phyloP scores from a whole-genome alignment of 768 basidiomycete species.

The Tylopilus balloui region DNA sequence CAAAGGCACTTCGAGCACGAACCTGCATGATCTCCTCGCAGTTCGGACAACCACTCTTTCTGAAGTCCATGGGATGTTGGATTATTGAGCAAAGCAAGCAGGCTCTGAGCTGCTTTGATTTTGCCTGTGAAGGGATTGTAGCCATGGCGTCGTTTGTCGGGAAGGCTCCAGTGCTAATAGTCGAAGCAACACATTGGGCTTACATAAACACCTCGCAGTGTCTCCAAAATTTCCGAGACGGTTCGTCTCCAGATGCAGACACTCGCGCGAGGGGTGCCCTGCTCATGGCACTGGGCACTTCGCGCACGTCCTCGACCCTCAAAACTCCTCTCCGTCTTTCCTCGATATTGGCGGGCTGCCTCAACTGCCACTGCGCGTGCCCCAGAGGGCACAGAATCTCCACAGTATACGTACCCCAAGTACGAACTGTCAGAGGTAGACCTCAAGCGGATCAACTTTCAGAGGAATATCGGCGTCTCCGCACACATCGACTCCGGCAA shows the following conservation, averaged over 20 bases:
- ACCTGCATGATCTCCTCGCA: constrained; percentile 96
- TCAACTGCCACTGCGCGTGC: constrained; percentile 38
- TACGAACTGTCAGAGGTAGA: constrained; percentile 63
- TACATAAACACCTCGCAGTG: constrained; percentile 13
- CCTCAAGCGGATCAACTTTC: constrained; percentile 56
- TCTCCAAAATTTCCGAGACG: background rate
- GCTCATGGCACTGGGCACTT: constrained; percentile 26
- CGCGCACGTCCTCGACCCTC: constrained; percentile 12
- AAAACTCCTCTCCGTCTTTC: background rate
- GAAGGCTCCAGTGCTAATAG: background rate
- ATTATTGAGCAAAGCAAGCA: constrained; percentile 93
- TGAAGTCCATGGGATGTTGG: constrained; percentile 78
- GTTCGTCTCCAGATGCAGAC: constrained; percentile 21
- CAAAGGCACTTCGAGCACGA: constrained; percentile 18
- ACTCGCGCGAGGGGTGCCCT: constrained; percentile 22
- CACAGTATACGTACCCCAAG: constrained; percentile 31
- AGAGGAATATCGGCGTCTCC: constrained; percentile 95
- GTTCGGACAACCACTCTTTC: constrained; percentile 87
- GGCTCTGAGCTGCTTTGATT: constrained; percentile 75
- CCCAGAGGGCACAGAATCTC: background rate
- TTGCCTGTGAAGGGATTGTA: constrained; percentile 55
- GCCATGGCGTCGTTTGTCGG: constrained; percentile 26
- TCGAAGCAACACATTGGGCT: background rate
- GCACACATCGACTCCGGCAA: constrained; percentile 97
- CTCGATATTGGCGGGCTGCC: constrained; percentile 34